phyloP scores from a whole-genome alignment of 2,329 filamentous ascomycete genomes.

The Nemania sp. region DNA sequence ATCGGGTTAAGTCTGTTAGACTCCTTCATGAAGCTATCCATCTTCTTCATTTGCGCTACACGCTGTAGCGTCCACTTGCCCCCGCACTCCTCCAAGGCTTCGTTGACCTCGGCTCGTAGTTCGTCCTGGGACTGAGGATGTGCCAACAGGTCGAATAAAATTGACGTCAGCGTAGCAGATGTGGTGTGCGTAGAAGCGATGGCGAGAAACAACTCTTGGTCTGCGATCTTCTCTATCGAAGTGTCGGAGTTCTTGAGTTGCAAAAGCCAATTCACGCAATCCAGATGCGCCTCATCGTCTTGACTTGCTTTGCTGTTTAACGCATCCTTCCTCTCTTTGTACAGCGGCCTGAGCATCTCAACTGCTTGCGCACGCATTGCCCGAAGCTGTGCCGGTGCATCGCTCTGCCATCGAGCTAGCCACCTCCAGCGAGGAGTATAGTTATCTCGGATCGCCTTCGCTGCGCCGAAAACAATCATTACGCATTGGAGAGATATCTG shows the following conservation, averaged over 20 bases:
- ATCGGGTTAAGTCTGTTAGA: constrained; percentile 15
- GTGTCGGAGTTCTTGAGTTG: neutral
- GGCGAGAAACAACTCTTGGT: constrained; percentile 20
- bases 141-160: constrained; percentile 24
- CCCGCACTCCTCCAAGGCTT: neutral
- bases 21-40: constrained; percentile 33
- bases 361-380: constrained; percentile 5
- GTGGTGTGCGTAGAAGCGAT: constrained; percentile 23
- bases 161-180: constrained; percentile 9
- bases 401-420: constrained; percentile 11
- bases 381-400: neutral
- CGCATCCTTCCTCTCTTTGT: constrained; percentile 3
- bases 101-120: constrained; percentile 18
- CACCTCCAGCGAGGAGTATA: constrained; percentile 17
- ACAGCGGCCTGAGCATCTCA: constrained; percentile 10
- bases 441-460: constrained; percentile 8
- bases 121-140: constrained; percentile 17
- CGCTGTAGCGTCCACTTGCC: constrained; percentile 16
- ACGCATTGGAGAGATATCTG: neutral
- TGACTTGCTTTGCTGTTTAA: neutral
- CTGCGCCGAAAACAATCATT: neutral
- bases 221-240: constrained; percentile 9
- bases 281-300: neutral
- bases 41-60: constrained; percentile 10
- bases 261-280: neutral